Evolutionary conservation across 441 rosid species (phyloP), one percentile per base, ranked within the genome.

Genomic region (Cnidoscolus chayamansa): DNA sequence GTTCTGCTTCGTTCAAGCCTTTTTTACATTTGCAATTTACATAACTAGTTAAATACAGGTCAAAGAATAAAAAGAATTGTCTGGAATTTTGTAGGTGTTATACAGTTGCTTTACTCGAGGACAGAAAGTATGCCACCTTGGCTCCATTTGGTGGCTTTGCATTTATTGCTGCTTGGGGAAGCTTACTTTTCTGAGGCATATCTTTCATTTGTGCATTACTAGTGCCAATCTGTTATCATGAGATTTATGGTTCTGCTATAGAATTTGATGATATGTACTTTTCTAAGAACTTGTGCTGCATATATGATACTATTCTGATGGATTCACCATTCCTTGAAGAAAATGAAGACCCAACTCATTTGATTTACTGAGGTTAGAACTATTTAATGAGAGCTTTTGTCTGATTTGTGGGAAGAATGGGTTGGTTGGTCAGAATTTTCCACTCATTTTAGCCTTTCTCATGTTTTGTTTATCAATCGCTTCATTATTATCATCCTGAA

Each of bases 131-230:
- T 76, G 77, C 90, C 13, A 74, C 60, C 40, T 72, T 86, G 54
- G 92, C 92, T 75, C 97, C 97, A 43, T 82, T 89, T 71, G 95
- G 98, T 67, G 97, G 95, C 53, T 86, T 90, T 70, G 97, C 97
- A 16, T 90, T 94, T 73, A 72, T 90, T 19, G 94, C 85, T 61
- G 98, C 88, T 66, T 94, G 98, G 97, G 96, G 81, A 47, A 87
- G 90, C 88, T 80, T 94, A 84, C 83, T 90, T 19, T 86, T 92
- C 83, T 94, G 72, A 83, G 71, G 56, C 68, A 16, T 0, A 54
- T 62, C 12, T 11, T 55, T 45, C 53, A 3, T 10, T 56, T 37
- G 32, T 12, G 32, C 73, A 12, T 19, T 35, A 4, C 63, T 9
- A 25, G 71, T 32, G 10, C 53, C 61, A 40, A 3, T 13, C 13